Percentiles rank a stretch among this genome's conserved stretches.
These are phyloP conservation scores for Aquanectria penicillioides DNA, from an alignment of 2,329 filamentous ascomycete species.

Conservation along the genomic window DNA sequence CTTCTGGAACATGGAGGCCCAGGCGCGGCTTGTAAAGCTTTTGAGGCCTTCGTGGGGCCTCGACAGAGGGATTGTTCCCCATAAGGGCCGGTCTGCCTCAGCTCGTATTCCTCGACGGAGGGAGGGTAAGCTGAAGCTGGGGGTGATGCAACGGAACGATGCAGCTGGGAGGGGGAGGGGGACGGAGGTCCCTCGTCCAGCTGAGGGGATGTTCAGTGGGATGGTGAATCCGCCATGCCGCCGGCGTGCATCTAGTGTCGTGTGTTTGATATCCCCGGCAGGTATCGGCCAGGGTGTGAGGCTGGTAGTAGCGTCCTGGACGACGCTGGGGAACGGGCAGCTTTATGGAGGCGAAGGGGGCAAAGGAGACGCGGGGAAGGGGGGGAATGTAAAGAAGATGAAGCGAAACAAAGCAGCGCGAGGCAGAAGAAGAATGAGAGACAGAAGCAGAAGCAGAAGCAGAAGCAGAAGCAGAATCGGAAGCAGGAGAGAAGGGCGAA, in stretches of 20 bases:
- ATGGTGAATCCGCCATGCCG: constrained; percentile 39
- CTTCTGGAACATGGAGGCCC: constrained; percentile 51
- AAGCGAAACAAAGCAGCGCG: neutral
- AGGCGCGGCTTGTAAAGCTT: constrained; percentile 63
- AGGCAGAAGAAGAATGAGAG: constrained; percentile 4
- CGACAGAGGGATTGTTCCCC: constrained; percentile 62
- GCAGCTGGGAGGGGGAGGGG: constrained; percentile 12
- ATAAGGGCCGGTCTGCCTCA: constrained; percentile 45
- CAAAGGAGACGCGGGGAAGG: neutral
- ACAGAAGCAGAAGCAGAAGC: constrained; percentile 1
- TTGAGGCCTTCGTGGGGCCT: constrained; percentile 55
- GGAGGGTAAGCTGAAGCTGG: neutral
- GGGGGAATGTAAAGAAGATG: neutral
- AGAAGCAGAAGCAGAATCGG: constrained; percentile 1
- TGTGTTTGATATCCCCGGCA: constrained; percentile 14
- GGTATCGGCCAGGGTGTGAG: neutral
- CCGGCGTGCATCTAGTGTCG: constrained; percentile 24
- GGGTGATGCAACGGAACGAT: constrained; percentile 22
- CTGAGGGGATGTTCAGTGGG: constrained; percentile 33
- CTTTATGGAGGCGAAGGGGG: neutral
- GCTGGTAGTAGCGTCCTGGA: constrained; percentile 1
- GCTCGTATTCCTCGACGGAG: constrained; percentile 15
- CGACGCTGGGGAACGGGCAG: neutral
- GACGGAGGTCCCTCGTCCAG: constrained; percentile 35
- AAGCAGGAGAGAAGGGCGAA: constrained; percentile 22